These are phyloP conservation scores for Infundibulicybe gibba DNA, from an alignment of 768 basidiomycete species.

Conservation along the genomic window DNA sequence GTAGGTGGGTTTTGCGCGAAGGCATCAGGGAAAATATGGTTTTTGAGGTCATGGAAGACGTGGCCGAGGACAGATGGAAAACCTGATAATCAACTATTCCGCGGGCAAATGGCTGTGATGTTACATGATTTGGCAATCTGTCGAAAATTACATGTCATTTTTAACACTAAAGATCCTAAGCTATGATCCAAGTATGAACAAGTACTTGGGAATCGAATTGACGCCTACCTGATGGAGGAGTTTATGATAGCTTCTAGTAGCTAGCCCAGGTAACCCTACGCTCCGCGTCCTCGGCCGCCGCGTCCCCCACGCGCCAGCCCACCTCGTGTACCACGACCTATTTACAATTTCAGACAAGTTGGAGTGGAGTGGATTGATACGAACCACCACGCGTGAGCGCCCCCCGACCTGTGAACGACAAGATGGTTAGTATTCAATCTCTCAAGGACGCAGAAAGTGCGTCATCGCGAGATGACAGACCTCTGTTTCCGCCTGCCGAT, in stretches of 20 bases:
- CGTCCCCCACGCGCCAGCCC: slow-evolving; percentile 55
- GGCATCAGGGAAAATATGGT: slow-evolving; percentile 14
- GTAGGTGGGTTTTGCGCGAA: slow-evolving; percentile 37
- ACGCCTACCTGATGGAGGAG: slow-evolving; percentile 13
- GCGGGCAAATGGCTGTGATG: not conserved
- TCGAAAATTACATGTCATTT: not conserved
- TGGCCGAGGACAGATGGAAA: slow-evolving; percentile 34
- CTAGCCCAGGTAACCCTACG: slow-evolving; percentile 9
- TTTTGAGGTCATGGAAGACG: slow-evolving; percentile 35
- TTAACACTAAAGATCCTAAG: not conserved
- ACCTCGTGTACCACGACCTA: slow-evolving; percentile 55
- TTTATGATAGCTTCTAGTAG: too few species aligned
- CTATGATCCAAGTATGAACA: slow-evolving; percentile 4
- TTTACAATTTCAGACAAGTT: slow-evolving; percentile 1
- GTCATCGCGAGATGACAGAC: slow-evolving; percentile 11
- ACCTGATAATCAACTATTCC: slow-evolving; percentile 14
- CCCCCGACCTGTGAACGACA: slow-evolving; percentile 30
- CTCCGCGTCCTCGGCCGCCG: slow-evolving; percentile 56
- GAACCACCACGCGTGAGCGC: slow-evolving; percentile 30
- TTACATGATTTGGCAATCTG: not conserved
- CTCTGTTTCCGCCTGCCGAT: slow-evolving; percentile 28
- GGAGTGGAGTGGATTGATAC: not conserved
- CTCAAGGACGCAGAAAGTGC: not conserved
- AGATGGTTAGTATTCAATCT: not conserved
- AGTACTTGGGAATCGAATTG: slow-evolving; percentile 14